Percentiles rank a stretch among this genome's conserved stretches.
These are phyloP conservation scores for Lactifluus pinguis DNA, from an alignment of 768 basidiomycete genomes.

Conservation along the genomic window DNA sequence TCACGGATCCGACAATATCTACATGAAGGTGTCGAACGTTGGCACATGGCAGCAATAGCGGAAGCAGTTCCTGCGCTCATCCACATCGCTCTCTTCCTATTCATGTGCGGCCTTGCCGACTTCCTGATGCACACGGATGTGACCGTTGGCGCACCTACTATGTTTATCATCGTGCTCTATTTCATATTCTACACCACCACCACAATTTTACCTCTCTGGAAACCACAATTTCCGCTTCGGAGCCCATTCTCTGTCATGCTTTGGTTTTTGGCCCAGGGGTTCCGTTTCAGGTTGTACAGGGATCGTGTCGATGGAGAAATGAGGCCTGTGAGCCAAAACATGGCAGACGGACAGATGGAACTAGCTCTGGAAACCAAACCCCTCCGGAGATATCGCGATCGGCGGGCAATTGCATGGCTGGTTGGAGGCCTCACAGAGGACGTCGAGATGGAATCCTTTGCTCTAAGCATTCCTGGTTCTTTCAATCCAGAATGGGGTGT, in stretches of 20 bases:
- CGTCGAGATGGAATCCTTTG: constrained; percentile 14
- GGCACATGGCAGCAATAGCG: constrained; percentile 34
- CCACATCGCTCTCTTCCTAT: constrained; percentile 40
- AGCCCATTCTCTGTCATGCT: constrained; percentile 2
- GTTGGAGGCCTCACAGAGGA: neutral
- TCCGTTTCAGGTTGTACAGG: neutral
- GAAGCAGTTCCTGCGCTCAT: constrained; percentile 40
- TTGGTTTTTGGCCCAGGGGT: constrained; percentile 4
- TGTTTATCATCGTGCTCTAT: constrained; percentile 1
- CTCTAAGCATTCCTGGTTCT: constrained; percentile 8
- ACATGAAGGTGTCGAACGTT: constrained; percentile 31
- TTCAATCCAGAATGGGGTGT: constrained; percentile 4
- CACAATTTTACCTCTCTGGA: neutral
- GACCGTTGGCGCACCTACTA: neutral
- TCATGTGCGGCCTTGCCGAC: constrained; percentile 39
- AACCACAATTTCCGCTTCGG: constrained; percentile 11
- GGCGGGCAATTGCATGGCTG: constrained; percentile 10
- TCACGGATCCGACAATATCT: constrained; percentile 33
- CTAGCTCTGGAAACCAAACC: constrained; percentile 10
- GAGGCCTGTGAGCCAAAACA: constrained; percentile 3
- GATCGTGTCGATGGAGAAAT: neutral
- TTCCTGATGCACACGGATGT: constrained; percentile 30
- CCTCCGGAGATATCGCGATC: constrained; percentile 7
- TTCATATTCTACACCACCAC: constrained; percentile 7
- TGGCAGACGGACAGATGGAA: constrained; percentile 11